A percentile compares a stretch with the other conserved stretches of the same genome.
Conservation (phyloP, 2,329 filamentous ascomycete genomes). For the Fusarium sacchari region DNA sequence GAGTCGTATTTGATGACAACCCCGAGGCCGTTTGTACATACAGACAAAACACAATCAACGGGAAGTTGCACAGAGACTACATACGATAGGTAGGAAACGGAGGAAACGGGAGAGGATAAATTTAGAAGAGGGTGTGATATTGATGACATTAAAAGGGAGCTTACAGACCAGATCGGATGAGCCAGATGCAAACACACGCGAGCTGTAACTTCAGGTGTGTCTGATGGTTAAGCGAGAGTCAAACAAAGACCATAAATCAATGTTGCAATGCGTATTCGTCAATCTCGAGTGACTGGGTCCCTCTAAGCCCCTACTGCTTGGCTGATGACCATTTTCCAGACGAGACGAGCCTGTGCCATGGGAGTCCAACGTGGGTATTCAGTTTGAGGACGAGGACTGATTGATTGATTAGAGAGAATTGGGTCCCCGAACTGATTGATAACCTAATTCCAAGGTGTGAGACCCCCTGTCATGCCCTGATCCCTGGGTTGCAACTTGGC, state of each 20-base stretch:
- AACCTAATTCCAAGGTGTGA: conserved; percentile 34
- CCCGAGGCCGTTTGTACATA: not conserved
- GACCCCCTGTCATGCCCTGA: conserved; percentile 17
- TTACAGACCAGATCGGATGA: not conserved
- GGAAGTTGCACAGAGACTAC: not conserved
- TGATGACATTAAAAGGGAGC: not conserved
- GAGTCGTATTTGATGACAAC: not conserved
- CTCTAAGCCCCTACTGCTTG: not conserved
- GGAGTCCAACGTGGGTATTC: not conserved
- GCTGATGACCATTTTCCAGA: not conserved
- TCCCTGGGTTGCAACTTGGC: not conserved
- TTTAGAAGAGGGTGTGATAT: not conserved
- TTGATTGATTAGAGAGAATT: conserved; percentile 35
- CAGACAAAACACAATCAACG: not conserved
- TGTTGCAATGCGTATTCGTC: not conserved
- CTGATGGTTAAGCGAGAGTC: not conserved
- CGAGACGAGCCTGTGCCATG: not conserved
- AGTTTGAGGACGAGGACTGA: conserved; percentile 3
- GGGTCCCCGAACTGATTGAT: conserved; percentile 39
- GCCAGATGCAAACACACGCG: not conserved
- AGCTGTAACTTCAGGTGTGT: not conserved
- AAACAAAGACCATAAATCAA: not conserved
- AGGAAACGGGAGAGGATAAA: not conserved
- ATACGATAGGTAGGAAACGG: not conserved
- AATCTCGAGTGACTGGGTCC: not conserved